Percentiles rank a stretch among this genome's conserved stretches.
Conservation (phyloP, 2,329 filamentous ascomycete species). For the Capronia epimyces region DNA sequence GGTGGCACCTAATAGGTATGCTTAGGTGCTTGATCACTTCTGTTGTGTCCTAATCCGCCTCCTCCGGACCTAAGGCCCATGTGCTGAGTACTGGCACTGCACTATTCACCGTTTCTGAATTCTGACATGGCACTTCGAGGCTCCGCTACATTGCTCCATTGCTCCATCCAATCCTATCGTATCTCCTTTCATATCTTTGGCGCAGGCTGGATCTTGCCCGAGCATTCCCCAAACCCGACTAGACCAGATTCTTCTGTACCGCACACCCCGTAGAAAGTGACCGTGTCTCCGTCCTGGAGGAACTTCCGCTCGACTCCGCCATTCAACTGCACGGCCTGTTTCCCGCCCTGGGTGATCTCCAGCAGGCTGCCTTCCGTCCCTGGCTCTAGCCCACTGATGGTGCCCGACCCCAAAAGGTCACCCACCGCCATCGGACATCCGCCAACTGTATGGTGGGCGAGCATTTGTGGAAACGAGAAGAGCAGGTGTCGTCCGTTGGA, state of each 20-base stretch:
- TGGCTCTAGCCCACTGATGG: constrained; percentile 62
- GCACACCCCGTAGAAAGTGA: constrained; percentile 61
- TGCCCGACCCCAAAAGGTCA: constrained; percentile 72
- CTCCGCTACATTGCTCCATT: too few species aligned
- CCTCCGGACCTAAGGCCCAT: too few species aligned
- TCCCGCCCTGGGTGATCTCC: constrained; percentile 67
- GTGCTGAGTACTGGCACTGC: too few species aligned
- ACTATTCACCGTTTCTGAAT: too few species aligned
- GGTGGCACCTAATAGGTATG: too few species aligned
- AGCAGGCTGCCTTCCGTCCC: constrained; percentile 62
- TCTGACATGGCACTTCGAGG: too few species aligned
- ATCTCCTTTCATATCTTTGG: constrained; percentile 20
- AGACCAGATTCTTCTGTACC: constrained; percentile 57
- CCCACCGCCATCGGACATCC: constrained; percentile 70
- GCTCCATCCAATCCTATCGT: background rate
- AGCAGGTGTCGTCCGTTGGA: constrained; percentile 63
- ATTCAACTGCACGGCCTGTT: constrained; percentile 55
- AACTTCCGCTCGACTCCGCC: constrained; percentile 65
- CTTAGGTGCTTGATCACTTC: too few species aligned
- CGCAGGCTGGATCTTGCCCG: constrained; percentile 55
- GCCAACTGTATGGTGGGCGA: constrained; percentile 70
- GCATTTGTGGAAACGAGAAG: constrained; percentile 80
- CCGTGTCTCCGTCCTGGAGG: constrained; percentile 66
- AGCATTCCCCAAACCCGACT: constrained; percentile 72
- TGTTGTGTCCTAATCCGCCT: too few species aligned